Evolutionary conservation across 2,329 filamentous ascomycete species (phyloP).

Genomic region (Pseudogymnoascus sp.): DNA sequence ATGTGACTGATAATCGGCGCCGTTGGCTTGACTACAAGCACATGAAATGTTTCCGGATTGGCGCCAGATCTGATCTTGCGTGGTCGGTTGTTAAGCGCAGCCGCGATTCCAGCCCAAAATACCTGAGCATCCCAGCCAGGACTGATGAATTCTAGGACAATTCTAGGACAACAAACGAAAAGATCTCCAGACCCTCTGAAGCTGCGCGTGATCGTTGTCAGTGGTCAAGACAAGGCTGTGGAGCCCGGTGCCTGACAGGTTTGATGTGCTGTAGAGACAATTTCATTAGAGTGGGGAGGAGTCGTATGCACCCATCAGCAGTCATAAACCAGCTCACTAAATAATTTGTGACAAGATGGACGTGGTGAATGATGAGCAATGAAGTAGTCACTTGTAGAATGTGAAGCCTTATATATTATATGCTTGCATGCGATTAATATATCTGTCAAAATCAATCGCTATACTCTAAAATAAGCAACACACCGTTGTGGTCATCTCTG

Average conservation of each 20-base stretch:
- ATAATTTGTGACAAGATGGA: background rate
- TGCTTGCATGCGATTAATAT: background rate
- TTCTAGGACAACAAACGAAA: background rate
- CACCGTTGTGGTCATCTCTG: background rate
- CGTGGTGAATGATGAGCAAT: constrained; percentile 1
- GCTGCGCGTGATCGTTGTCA: background rate
- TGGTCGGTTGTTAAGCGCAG: constrained; percentile 6
- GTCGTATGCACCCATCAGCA: background rate
- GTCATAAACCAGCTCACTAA: background rate
- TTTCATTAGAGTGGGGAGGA: background rate
- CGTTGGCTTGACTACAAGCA: constrained; percentile 2
- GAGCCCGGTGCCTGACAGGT: constrained; percentile 1
- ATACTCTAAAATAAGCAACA: constrained; percentile 1
- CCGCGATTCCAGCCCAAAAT: constrained; percentile 5
- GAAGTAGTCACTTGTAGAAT: background rate
- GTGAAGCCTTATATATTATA: background rate
- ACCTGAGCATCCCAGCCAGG: background rate
- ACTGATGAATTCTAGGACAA: background rate
- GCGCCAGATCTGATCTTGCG: background rate
- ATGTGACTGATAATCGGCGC: background rate
- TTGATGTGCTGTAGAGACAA: background rate
- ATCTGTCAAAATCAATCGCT: background rate
- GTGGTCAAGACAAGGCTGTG: constrained; percentile 1
- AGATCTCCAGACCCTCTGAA: background rate
- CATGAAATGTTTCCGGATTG: constrained; percentile 5